phyloP scores from a whole-genome alignment of 345 rosid species.

The Nephelium lappaceum region DNA sequence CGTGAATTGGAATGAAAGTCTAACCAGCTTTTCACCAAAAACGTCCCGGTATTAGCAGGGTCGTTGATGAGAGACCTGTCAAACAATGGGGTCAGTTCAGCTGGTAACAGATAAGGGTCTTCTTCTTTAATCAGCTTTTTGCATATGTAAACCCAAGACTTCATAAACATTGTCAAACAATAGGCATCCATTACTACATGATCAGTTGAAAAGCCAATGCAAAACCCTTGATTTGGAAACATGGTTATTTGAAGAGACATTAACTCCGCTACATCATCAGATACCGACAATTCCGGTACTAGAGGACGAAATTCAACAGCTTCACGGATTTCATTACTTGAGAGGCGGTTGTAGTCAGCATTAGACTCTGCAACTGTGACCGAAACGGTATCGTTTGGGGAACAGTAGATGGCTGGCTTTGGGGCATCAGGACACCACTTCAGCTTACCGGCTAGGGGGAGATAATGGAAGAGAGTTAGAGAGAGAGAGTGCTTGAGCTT shows the following conservation, averaged over 20 bases:
- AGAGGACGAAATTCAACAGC: constrained; percentile 37
- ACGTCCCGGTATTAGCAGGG: constrained; percentile 5
- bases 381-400: constrained; percentile 28
- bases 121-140: background rate
- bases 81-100: constrained; percentile 24
- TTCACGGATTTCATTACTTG: constrained; percentile 21
- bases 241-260: constrained; percentile 15
- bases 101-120: background rate
- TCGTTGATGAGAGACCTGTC: constrained; percentile 34
- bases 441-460: constrained; percentile 39
- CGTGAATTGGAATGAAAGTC: background rate
- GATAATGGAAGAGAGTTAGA: constrained; percentile 31
- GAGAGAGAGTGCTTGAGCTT: constrained; percentile 45
- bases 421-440: constrained; percentile 25
- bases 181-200: constrained; percentile 18
- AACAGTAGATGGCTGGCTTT: constrained; percentile 26
- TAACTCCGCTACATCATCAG: constrained; percentile 19
- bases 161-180: background rate
- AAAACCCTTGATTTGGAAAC: constrained; percentile 24
- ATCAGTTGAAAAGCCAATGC: constrained; percentile 10
- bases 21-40: background rate
- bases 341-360: constrained; percentile 26
- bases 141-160: constrained; percentile 23
- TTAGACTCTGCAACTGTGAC: constrained; percentile 43
- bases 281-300: constrained; percentile 30